A percentile compares a stretch with the other conserved stretches of the same genome.
Evolutionary conservation across 2,329 filamentous ascomycete genomes (phyloP).

Genomic region (Colletotrichum orbiculare): DNA sequence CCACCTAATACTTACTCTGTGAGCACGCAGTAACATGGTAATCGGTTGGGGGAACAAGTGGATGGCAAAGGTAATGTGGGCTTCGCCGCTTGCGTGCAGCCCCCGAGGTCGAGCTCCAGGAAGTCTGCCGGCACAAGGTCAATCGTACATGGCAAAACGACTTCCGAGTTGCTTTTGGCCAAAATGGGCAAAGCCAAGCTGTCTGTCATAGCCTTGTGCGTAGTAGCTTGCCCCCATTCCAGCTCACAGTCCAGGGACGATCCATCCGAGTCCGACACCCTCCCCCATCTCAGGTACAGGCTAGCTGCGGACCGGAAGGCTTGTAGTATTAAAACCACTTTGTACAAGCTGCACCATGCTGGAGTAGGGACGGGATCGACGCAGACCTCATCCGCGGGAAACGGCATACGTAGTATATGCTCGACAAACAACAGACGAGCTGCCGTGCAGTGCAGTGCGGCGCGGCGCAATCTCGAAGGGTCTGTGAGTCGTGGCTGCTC

Average conservation of each 20-base stretch:
- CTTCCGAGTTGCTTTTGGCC: slow-evolving; percentile 4
- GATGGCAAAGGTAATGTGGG: slow-evolving; percentile 10
- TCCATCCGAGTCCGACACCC: not conserved
- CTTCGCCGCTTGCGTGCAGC: slow-evolving; percentile 32
- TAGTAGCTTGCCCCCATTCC: no score
- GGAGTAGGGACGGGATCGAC: not conserved
- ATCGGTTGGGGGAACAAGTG: not conserved
- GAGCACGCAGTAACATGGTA: no score
- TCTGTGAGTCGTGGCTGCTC: slow-evolving; percentile 8
- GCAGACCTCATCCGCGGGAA: not conserved
- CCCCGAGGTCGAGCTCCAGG: not conserved
- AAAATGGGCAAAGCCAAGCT: slow-evolving; percentile 27
- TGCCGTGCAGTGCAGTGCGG: no score
- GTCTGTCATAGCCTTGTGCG: not conserved
- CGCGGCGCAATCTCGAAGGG: slow-evolving; percentile 9
- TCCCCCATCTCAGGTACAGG: not conserved
- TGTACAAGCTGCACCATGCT: no score
- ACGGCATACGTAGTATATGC: no score
- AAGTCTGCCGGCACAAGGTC: slow-evolving; percentile 29
- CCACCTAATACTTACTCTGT: no score
- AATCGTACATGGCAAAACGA: slow-evolving; percentile 19
- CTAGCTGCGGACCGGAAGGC: no score
- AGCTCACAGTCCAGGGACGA: not conserved
- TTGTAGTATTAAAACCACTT: no score
- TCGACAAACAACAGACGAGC: no score